phyloP scores from a whole-genome alignment of 495 filamentous ascomycete species.

The Penicillium malachiteum region DNA sequence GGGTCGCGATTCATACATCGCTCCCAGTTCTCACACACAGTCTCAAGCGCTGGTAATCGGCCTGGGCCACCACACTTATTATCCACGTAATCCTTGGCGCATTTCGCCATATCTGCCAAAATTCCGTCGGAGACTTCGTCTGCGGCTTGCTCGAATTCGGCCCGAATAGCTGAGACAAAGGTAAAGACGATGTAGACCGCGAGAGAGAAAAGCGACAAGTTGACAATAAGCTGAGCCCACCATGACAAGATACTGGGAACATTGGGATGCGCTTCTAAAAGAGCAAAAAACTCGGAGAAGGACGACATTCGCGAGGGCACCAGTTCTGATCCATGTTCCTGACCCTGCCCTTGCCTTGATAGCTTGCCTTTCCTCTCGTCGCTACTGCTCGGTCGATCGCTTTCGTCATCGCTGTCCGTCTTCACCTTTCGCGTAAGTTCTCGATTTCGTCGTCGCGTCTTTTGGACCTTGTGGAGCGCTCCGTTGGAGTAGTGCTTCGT shows the following conservation, averaged over 20 bases:
- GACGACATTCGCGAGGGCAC: constrained; percentile 29
- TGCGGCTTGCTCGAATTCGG: constrained; percentile 72
- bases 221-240: constrained; percentile 81
- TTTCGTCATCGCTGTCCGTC: constrained; percentile 57
- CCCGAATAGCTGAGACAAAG: constrained; percentile 66
- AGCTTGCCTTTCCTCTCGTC: constrained; percentile 27
- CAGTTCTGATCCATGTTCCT: constrained; percentile 3
- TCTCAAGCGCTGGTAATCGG: constrained; percentile 71
- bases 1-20: constrained; percentile 81
- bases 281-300: constrained; percentile 60
- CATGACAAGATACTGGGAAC: constrained; percentile 83
- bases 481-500: constrained; percentile 53
- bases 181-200: constrained; percentile 69
- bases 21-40: constrained; percentile 74
- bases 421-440: constrained; percentile 43
- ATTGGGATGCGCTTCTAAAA: constrained; percentile 74
- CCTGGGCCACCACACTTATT: constrained; percentile 67
- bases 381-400: constrained; percentile 54
- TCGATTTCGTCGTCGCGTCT: constrained; percentile 49
- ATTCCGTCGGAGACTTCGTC: constrained; percentile 61
- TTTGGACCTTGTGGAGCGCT: constrained; percentile 52
- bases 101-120: constrained; percentile 69
- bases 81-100: constrained; percentile 63
- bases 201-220: constrained; percentile 65
- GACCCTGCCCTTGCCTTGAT: constrained; percentile 12